A percentile compares a stretch with the other conserved stretches of the same genome.
Evolutionary conservation across 352 stramenopile species (phyloP).

Genomic region (Pythium vanterpoolii): DNA sequence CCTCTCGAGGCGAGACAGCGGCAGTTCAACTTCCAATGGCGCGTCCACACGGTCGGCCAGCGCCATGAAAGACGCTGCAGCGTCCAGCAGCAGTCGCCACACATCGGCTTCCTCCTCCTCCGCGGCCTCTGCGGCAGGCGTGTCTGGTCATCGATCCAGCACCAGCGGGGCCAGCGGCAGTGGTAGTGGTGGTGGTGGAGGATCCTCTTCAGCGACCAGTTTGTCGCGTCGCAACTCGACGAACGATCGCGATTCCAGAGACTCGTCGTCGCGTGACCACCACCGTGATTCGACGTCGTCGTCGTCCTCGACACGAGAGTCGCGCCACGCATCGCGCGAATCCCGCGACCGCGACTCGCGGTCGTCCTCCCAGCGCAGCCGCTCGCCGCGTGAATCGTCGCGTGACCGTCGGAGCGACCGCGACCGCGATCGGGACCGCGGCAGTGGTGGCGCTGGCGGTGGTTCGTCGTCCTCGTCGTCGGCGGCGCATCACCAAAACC

Average conservation of each 20-base stretch:
- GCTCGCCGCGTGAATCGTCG: conserved; percentile 17
- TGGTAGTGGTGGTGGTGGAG: background rate
- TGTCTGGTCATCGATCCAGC: conserved; percentile 14
- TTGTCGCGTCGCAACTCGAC: conserved; percentile 47
- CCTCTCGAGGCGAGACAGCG: conserved; percentile 17
- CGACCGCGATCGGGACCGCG: conserved; percentile 22
- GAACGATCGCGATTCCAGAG: conserved; percentile 13
- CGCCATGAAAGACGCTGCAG: conserved; percentile 9
- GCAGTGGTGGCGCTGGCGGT: conserved; percentile 22
- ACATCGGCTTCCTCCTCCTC: background rate
- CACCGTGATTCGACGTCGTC: conserved; percentile 27
- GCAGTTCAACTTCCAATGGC: conserved; percentile 18
- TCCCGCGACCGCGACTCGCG: conserved; percentile 17
- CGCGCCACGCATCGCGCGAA: conserved; percentile 16
- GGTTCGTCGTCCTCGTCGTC: conserved; percentile 23
- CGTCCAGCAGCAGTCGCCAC: conserved; percentile 16
- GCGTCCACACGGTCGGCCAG: background rate
- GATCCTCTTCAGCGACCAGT: background rate
- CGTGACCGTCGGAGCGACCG: conserved; percentile 27
- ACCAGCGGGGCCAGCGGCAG: conserved; percentile 1
- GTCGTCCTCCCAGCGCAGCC: conserved; percentile 20
- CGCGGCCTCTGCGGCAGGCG: conserved; percentile 1
- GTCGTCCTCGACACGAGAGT: conserved; percentile 12
- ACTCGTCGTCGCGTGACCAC: conserved; percentile 27
- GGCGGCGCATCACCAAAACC: conserved; percentile 7